Evolutionary conservation across 768 basidiomycete genomes (phyloP), one percentile per base, ranked within the genome.

Genomic region (Porpolomopsis calyptriformis): DNA sequence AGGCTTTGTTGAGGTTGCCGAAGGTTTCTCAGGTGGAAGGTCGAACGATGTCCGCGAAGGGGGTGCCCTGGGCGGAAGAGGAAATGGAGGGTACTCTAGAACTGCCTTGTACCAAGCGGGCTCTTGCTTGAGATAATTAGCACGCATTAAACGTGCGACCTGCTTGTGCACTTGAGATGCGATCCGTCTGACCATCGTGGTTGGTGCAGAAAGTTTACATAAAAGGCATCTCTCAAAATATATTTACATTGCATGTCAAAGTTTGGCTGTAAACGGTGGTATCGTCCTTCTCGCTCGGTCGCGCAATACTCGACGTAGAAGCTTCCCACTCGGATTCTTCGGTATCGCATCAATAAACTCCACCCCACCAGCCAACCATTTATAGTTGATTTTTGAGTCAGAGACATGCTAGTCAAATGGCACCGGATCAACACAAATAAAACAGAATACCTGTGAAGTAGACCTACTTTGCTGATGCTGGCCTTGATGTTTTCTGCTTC

Each of bases 81-180:
- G 78, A 40, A 90, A 74, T 11, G 91, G 92, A n/a, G 92, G 91
- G 60, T 91, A 74, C 49, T 86, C 75, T 11, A 91, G 74, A 27
- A 92, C 88, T 25, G 91, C 81, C 51, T 82, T 71, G 57, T 77
- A 89, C 91, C 91, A 94, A 39, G 72, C 72, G 46, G 92, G 91
- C 57, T 81, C 77, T 12, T 70, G 60, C 54, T 72, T 70, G 34
- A 88, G 64, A 55, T 75, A 74, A 39, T 75, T 68, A 37, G 74
- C 78, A 31, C 78, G 77, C 62, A 90, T 72, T 37, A 94, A 72
- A 49, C 91, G 82, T 24, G 86, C 80, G 38, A 84, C 82, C 48
- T 87, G 82, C 63, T 85, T 79, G 66, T 92, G 92, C 19, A 94
- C 91, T 60, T 94, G 88, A 49, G 77, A 77, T 26, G 91, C 83